Percentiles rank a stretch among this genome's conserved stretches.
Conservation (phyloP, 2,329 filamentous ascomycete species). For the Nemania abortiva region DNA sequence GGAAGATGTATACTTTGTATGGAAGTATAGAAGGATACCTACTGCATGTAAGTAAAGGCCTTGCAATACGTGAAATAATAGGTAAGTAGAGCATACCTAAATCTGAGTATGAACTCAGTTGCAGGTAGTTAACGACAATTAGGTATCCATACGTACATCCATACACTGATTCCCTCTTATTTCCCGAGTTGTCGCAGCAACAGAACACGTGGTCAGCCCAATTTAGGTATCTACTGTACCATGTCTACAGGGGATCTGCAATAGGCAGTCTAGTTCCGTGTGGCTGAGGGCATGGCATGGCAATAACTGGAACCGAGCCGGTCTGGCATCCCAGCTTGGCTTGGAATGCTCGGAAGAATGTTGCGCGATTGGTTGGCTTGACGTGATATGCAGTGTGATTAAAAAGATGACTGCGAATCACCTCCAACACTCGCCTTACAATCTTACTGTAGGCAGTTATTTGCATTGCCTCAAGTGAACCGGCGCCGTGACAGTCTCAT, state of each 20-base stretch:
- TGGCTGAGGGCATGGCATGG: constrained; percentile 1
- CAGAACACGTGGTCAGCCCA: constrained; percentile 12
- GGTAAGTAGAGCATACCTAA: no score
- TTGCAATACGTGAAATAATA: no score
- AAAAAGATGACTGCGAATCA: constrained; percentile 5
- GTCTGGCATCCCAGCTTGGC: constrained; percentile 17
- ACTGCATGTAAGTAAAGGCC: no score
- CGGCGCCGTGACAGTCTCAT: neutral
- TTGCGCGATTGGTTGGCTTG: constrained; percentile 39
- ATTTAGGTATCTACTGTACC: constrained; percentile 10
- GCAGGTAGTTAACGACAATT: no score
- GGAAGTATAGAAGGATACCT: no score
- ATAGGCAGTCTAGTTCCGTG: neutral
- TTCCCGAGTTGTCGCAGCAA: constrained; percentile 31
- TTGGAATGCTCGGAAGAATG: constrained; percentile 40
- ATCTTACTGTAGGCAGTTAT: no score
- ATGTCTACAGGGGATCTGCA: neutral
- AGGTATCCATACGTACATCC: no score
- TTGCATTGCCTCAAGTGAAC: no score
- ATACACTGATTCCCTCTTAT: neutral
- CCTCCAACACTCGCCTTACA: constrained; percentile 2
- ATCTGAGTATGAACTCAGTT: no score
- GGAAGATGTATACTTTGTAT: no score
- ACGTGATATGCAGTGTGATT: constrained; percentile 36
- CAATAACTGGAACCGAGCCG: constrained; percentile 4